These are phyloP conservation scores for Tetrapyrgos nigripes DNA, from an alignment of 1,284 basidiomycete species.

Conservation along the genomic window DNA sequence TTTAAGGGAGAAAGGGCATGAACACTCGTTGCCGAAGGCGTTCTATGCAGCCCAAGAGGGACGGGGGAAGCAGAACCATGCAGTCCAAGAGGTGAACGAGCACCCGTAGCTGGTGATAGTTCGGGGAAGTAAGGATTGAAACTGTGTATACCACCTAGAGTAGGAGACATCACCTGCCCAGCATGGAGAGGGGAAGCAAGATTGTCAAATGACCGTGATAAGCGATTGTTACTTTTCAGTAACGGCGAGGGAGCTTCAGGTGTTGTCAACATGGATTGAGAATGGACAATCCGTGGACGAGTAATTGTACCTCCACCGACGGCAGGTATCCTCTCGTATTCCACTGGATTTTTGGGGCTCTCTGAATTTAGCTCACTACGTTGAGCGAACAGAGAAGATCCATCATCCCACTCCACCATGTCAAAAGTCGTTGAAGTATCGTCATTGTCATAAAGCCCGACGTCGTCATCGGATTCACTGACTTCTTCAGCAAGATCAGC, in stretches of 20 bases:
- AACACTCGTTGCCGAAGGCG: neutral
- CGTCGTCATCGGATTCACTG: conserved; percentile 52
- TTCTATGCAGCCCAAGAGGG: neutral
- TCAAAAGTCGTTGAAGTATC: conserved; percentile 65
- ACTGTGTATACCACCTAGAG: neutral
- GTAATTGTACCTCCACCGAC: conserved; percentile 81
- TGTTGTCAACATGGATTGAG: conserved; percentile 52
- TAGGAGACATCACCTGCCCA: conserved; percentile 6
- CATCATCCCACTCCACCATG: conserved; percentile 72
- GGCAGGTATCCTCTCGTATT: conserved; percentile 77
- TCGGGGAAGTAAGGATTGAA: conserved; percentile 21
- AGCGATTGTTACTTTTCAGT: conserved; percentile 3
- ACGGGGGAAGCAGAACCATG: neutral
- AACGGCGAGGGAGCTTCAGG: conserved; percentile 11
- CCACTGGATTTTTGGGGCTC: conserved; percentile 40
- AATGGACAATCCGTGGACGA: conserved; percentile 76
- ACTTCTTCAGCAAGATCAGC: conserved; percentile 80
- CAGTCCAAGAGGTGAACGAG: neutral
- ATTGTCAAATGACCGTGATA: conserved; percentile 11
- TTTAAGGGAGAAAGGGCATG: conserved; percentile 15
- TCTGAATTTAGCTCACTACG: conserved; percentile 24
- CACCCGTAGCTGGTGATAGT: neutral
- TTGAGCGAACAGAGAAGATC: conserved; percentile 45
- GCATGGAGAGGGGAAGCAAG: conserved; percentile 9
- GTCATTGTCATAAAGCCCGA: conserved; percentile 48